Percentiles rank a stretch among this genome's conserved stretches.
Conservation (phyloP, 176 grass and related monocot genomes). For the Musa acuminata region DNA sequence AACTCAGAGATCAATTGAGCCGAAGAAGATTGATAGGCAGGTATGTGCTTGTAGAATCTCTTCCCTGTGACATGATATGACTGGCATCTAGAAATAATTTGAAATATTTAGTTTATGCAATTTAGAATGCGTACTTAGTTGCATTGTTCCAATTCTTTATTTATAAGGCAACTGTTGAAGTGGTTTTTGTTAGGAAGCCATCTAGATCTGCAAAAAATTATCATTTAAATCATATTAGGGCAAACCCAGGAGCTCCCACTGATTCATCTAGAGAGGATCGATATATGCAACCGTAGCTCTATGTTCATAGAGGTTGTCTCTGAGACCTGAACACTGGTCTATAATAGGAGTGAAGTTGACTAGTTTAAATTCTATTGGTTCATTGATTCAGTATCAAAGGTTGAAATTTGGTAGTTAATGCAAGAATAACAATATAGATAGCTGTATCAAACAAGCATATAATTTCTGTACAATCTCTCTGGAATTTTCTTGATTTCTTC, state of each 20-base stretch:
- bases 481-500: background rate
- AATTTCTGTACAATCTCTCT: background rate
- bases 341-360: too few relatives aligned
- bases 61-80: background rate
- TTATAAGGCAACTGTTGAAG: background rate
- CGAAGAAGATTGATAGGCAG: conserved; percentile 58
- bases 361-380: too few relatives aligned
- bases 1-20: conserved; percentile 18
- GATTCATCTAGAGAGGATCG: too few relatives aligned
- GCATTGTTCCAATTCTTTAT: background rate
- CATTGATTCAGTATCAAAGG: too few relatives aligned
- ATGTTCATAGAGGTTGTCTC: too few relatives aligned
- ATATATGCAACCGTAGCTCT: too few relatives aligned
- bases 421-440: background rate
- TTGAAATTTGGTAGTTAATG: background rate
- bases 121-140: background rate
- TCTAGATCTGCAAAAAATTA: background rate
- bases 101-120: background rate
- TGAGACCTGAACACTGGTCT: too few relatives aligned
- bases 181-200: background rate
- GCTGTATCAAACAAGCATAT: background rate
- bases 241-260: too few relatives aligned
- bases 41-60: conserved; percentile 24
- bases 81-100: background rate
- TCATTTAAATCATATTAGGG: background rate